phyloP scores from a whole-genome alignment of 2,329 filamentous ascomycete species.

The Colletotrichum euphorbiae region DNA sequence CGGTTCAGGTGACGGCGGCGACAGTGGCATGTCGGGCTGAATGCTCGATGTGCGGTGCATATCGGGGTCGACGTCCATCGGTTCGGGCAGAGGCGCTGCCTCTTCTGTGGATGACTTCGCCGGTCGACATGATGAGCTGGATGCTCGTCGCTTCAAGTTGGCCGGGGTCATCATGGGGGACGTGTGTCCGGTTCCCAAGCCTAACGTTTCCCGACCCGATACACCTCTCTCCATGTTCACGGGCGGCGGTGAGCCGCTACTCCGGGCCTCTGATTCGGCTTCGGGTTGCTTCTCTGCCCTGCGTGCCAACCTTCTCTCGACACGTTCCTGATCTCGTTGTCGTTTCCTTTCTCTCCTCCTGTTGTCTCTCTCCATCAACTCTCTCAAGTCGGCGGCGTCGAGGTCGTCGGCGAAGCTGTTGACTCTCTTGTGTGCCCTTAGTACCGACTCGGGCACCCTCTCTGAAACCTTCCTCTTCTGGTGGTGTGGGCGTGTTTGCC shows the following conservation, averaged over 20 bases:
- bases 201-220: conserved; percentile 67
- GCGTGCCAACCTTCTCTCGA: conserved; percentile 73
- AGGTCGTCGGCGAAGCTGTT: conserved; percentile 85
- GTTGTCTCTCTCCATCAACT: conserved; percentile 90
- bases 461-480: conserved; percentile 64
- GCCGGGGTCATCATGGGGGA: conserved; percentile 69
- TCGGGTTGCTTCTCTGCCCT: conserved; percentile 75
- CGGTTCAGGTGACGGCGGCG: conserved; percentile 7
- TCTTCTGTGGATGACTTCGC: conserved; percentile 45
- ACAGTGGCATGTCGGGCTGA: conserved; percentile 48
- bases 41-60: conserved; percentile 64
- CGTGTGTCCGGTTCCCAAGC: conserved; percentile 61
- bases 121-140: conserved; percentile 50
- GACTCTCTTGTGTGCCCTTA: conserved; percentile 72
- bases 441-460: conserved; percentile 66
- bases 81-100: conserved; percentile 32
- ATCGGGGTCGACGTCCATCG: conserved; percentile 34
- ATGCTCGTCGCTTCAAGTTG: conserved; percentile 56
- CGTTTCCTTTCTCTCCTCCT: conserved; percentile 82
- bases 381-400: conserved; percentile 84
- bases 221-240: conserved; percentile 71
- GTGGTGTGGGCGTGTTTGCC: conserved; percentile 59
- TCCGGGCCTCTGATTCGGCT: conserved; percentile 66
- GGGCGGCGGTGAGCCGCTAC: conserved; percentile 62
- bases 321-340: conserved; percentile 73